A percentile compares a stretch with the other conserved stretches of the same genome.
These are phyloP conservation scores for Tricholoma sp. DNA, from an alignment of 768 basidiomycete genomes.

Conservation along the genomic window DNA sequence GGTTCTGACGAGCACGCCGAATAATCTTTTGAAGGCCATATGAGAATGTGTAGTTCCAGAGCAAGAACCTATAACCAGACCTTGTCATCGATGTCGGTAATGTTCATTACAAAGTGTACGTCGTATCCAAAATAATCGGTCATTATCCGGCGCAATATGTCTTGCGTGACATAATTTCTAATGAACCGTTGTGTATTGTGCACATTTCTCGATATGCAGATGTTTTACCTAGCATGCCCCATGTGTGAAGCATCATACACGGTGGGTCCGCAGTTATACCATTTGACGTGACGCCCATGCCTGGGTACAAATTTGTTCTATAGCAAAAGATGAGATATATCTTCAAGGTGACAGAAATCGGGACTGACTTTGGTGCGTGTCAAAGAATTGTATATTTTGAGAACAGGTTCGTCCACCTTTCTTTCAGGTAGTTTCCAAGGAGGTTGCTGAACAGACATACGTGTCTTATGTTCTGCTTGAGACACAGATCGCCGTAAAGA, in stretches of 20 bases:
- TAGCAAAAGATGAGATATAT: slow-evolving; percentile 8
- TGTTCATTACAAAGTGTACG: slow-evolving; percentile 98
- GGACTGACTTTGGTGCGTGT: slow-evolving; percentile 78
- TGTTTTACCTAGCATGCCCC: slow-evolving; percentile 88
- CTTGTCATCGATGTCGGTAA: slow-evolving; percentile 99
- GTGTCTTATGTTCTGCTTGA: slow-evolving; percentile 1
- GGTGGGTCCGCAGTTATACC: slow-evolving; percentile 99
- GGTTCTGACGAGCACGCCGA: slow-evolving; percentile 76
- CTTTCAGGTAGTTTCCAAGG: slow-evolving; percentile 47
- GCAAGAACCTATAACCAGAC: slow-evolving; percentile 34
- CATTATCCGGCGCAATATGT: slow-evolving; percentile 85
- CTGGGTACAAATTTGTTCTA: slow-evolving; percentile 76
- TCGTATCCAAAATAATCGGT: slow-evolving; percentile 96
- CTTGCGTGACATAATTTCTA: slow-evolving; percentile 97
- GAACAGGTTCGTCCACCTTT: slow-evolving; percentile 50
- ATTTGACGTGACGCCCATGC: slow-evolving; percentile 76
- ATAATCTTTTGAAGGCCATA: slow-evolving; percentile 65
- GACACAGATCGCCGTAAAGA: slow-evolving; percentile 9
- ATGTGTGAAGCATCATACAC: slow-evolving; percentile 98
- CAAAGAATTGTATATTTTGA: slow-evolving; percentile 90
- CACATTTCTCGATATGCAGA: neutral
- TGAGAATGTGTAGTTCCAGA: slow-evolving; percentile 4
- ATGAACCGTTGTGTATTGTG: slow-evolving; percentile 6
- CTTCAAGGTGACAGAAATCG: slow-evolving; percentile 3
- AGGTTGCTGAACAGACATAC: slow-evolving; percentile 60